phyloP scores from a whole-genome alignment of 192 early-diverging fungal genomes.

The Rhizophagus clarus region DNA sequence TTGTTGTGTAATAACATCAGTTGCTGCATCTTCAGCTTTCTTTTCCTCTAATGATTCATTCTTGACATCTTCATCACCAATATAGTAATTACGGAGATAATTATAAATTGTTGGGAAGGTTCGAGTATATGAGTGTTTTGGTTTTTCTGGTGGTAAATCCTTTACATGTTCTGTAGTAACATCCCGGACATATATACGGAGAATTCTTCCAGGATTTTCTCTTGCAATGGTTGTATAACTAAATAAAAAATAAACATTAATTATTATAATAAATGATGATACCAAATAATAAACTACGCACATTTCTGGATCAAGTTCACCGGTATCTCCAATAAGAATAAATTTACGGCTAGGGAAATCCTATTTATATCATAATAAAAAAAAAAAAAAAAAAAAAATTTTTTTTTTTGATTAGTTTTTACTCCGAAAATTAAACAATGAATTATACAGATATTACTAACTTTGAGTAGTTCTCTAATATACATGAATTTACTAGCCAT shows the following conservation, averaged over 20 bases:
- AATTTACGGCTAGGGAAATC: conserved; percentile 83
- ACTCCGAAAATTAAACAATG: neutral
- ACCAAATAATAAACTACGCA: conserved; percentile 42
- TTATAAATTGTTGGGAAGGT: conserved; percentile 1
- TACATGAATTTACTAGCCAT: conserved; percentile 36
- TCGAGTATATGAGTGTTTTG: conserved; percentile 12
- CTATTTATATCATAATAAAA: conserved; percentile 40
- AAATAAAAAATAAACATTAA: neutral
- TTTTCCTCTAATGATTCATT: neutral
- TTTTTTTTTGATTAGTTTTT: neutral
- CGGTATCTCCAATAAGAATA: conserved; percentile 89
- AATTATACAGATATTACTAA: neutral
- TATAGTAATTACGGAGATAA: conserved; percentile 11
- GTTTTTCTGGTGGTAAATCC: conserved; percentile 15
- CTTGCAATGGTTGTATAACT: conserved; percentile 67
- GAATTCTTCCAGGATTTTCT: conserved; percentile 66
- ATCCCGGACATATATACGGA: conserved; percentile 87
- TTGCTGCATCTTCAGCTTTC: conserved; percentile 11
- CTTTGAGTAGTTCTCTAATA: conserved; percentile 34
- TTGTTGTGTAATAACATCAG: conserved; percentile 14
- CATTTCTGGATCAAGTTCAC: conserved; percentile 88
- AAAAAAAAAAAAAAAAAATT: neutral
- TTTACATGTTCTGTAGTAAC: conserved; percentile 45
- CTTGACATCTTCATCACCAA: neutral
- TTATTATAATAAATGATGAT: neutral